Conservation (phyloP, 176 grass and related monocot genomes). For the Carex scoparia region DNA sequence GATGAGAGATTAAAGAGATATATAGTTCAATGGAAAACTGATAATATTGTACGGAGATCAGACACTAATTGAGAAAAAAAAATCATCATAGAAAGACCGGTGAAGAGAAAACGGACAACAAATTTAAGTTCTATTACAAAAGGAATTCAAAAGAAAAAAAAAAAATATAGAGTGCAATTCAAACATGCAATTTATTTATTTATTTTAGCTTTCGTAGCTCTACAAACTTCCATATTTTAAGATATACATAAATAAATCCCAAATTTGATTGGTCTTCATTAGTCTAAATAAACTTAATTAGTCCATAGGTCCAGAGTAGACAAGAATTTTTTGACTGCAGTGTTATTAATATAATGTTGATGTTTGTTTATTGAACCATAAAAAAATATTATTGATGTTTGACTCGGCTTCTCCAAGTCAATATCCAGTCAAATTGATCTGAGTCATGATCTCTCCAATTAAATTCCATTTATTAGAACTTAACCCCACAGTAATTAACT, state of each 20-base stretch:
- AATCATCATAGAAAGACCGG: too few species aligned
- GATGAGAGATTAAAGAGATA: too few species aligned
- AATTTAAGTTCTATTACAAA: too few species aligned
- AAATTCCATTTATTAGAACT: slow-evolving; percentile 20
- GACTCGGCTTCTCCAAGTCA: not conserved
- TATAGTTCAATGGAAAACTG: too few species aligned
- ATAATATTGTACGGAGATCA: too few species aligned
- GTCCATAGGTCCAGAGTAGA: not conserved
- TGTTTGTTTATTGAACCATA: not conserved
- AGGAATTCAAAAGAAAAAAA: too few species aligned
- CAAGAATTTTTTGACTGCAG: slow-evolving; percentile 17
- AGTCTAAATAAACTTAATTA: not conserved
- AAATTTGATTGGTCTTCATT: not conserved
- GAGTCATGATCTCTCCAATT: not conserved
- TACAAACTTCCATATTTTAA: not conserved
- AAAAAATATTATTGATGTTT: not conserved
- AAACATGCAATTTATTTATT: too few species aligned
- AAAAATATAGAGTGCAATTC: too few species aligned
- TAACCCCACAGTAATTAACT: slow-evolving; percentile 23
- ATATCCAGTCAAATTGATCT: slow-evolving; percentile 8
- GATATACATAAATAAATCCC: not conserved
- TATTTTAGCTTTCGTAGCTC: not conserved
- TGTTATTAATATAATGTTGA: not conserved
- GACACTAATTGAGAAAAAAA: too few species aligned
- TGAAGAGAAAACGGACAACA: too few species aligned